Base-by-base conservation (phyloP, 768 basidiomycete genomes). In the Brasilioporus rufonigricans region DNA sequence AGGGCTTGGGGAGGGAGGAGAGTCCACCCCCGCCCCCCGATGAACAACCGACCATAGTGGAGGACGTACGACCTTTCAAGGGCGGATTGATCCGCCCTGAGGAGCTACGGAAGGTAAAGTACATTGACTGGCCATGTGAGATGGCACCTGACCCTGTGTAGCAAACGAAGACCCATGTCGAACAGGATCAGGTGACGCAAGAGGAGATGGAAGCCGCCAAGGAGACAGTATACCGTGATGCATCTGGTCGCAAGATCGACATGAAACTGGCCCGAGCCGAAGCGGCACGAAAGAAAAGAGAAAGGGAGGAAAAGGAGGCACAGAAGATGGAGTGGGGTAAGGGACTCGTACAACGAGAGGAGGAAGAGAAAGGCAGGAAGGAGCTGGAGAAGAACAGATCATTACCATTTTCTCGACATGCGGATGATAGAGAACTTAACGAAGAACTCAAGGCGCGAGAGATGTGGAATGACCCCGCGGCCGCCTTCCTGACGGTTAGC, bases 311-410 rank as follows among this genome's bases (percentile, higher is more conserved):
- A 74, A 84, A 83, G 66, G 92, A 96, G 66, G 89, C 89, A 47
- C 76, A 82, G 67, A 95, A 92, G 76, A 93, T 96, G 91, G 91
- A 96, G 68, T 98, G 97, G 97, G 93, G 93, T 1, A 98, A 96
- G 71, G 97, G 97, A 29, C 65, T 98, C 33, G 89, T 93, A 36
- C 97, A 98, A 74, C 76, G 85, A 56, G 87, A 91, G 23, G 89
- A 94, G 56, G 74, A 78, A 49, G 91, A 94, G 72, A 81, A 80
- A 66, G 74, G 77, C 66, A 81, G 73, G 64, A 64, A 71, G 53
- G 84, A 92, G 54, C 67, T 91, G 64, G 86, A 91, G 70, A 85
- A 82, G 61, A 84, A 87, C 71, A 80, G 76, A 55, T 74, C 73
- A 13, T 78, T 76, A 55, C 80, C 84, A 18, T 87, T 98, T 58